These are phyloP conservation scores for Backusella mclennaniae DNA, from an alignment of 192 early-diverging fungal genomes.

Conservation along the genomic window DNA sequence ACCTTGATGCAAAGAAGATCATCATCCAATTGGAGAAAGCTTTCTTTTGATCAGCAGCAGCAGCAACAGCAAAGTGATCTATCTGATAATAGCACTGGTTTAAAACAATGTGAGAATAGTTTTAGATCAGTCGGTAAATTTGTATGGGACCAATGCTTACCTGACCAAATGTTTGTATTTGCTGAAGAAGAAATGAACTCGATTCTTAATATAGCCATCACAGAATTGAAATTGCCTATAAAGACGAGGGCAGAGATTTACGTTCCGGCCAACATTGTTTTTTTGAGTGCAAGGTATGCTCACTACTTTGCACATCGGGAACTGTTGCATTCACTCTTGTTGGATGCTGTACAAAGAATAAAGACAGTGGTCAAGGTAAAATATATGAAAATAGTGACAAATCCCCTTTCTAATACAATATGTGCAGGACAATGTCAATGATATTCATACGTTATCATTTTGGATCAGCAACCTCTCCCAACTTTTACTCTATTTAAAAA, in stretches of 20 bases:
- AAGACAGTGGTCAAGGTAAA: slow-evolving; percentile 53
- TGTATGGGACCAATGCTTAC: slow-evolving; percentile 73
- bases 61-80: background rate
- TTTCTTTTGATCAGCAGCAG: background rate
- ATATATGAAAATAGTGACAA: background rate
- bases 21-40: slow-evolving; percentile 11
- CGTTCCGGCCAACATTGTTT: slow-evolving; percentile 84
- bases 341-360: slow-evolving; percentile 55
- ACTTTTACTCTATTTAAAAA: slow-evolving; percentile 84
- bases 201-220: slow-evolving; percentile 73
- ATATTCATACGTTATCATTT: slow-evolving; percentile 65
- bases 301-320: slow-evolving; percentile 75
- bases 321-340: slow-evolving; percentile 68
- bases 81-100: background rate
- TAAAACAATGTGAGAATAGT: slow-evolving; percentile 13
- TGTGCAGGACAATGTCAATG: slow-evolving; percentile 43
- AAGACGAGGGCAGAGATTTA: slow-evolving; percentile 60
- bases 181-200: slow-evolving; percentile 65
- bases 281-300: slow-evolving; percentile 86
- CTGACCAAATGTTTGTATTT: slow-evolving; percentile 98
- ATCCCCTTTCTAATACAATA: background rate
- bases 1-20: background rate
- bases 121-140: slow-evolving; percentile 51
- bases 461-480: slow-evolving; percentile 88
- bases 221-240: slow-evolving; percentile 57